Conservation (phyloP, 2,329 filamentous ascomycete genomes). For the Venturiaceae sp. region DNA sequence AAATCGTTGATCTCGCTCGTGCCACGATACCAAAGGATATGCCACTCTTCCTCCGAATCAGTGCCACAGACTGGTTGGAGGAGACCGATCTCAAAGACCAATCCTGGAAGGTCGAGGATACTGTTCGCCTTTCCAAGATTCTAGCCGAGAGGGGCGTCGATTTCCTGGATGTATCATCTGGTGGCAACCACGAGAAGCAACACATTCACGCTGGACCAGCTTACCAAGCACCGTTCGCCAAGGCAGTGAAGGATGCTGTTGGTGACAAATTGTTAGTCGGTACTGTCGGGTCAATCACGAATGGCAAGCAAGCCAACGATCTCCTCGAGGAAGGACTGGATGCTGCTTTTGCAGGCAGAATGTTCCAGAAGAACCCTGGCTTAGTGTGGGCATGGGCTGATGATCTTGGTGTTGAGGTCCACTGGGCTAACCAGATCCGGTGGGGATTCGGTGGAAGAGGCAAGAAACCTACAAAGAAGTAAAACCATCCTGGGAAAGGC, state of each 20-base stretch:
- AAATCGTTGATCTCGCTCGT: constrained; percentile 55
- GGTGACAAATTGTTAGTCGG: constrained; percentile 62
- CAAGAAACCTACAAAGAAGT: constrained; percentile 15
- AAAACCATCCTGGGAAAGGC: no score
- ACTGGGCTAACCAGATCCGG: constrained; percentile 64
- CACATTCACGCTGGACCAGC: constrained; percentile 51
- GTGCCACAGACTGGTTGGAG: constrained; percentile 69
- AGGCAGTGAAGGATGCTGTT: constrained; percentile 62
- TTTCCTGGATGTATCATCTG: constrained; percentile 71
- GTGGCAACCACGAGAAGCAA: constrained; percentile 56
- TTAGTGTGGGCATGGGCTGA: constrained; percentile 66
- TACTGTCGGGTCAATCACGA: constrained; percentile 65
- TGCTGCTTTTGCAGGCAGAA: constrained; percentile 61
- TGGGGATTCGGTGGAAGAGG: constrained; percentile 46
- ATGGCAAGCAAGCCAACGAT: constrained; percentile 58
- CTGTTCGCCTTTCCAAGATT: constrained; percentile 51
- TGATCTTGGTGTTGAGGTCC: constrained; percentile 59
- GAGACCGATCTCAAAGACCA: constrained; percentile 42
- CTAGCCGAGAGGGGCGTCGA: constrained; percentile 70
- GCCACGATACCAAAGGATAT: constrained; percentile 53
- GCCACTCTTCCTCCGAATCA: constrained; percentile 65
- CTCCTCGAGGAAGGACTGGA: constrained; percentile 50
- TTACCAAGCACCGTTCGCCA: constrained; percentile 68
- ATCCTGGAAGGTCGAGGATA: constrained; percentile 60
- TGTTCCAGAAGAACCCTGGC: constrained; percentile 74